Evolutionary conservation across 306 rosid species (phyloP).

Genomic region (Fragaria vesca): DNA sequence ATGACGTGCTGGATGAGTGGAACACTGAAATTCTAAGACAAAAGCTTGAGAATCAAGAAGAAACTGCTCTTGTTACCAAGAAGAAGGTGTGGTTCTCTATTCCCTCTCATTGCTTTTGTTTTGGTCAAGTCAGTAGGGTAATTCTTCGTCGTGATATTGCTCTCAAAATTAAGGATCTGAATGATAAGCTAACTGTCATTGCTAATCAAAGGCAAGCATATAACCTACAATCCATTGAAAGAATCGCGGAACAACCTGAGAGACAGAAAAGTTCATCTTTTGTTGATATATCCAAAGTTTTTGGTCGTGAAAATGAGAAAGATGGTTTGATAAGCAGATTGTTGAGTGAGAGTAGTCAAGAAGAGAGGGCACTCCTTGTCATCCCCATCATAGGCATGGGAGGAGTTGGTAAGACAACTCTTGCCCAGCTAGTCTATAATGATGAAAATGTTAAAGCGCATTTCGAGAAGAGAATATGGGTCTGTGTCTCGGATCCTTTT

Average conservation of each 20-base stretch:
- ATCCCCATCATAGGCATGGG: conserved; percentile 23
- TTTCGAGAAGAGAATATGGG: conserved; percentile 14
- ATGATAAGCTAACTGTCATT: background rate
- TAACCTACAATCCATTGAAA: background rate
- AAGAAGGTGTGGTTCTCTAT: background rate
- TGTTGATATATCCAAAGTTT: background rate
- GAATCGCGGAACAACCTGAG: background rate
- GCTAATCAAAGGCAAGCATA: background rate
- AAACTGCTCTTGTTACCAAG: too few relatives aligned
- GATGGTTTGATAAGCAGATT: background rate
- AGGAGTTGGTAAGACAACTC: conserved; percentile 10
- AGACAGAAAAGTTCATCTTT: background rate
- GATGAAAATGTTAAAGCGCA: background rate
- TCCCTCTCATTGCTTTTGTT: conserved; percentile 5
- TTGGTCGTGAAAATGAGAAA: conserved; percentile 6
- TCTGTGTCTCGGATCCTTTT: conserved; percentile 23
- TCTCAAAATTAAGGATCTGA: background rate
- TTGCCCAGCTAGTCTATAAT: too few relatives aligned
- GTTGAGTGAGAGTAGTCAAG: background rate
- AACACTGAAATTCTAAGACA: too few relatives aligned
- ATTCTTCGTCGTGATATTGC: background rate
- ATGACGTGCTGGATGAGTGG: too few relatives aligned
- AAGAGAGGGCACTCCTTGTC: background rate
- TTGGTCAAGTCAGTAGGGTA: background rate
- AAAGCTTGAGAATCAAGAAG: too few relatives aligned